A percentile compares a stretch with the other conserved stretches of the same genome.
These are phyloP conservation scores for Leishmania martiniquensis DNA, from an alignment of 208 protist genomes.

Conservation along the genomic window DNA sequence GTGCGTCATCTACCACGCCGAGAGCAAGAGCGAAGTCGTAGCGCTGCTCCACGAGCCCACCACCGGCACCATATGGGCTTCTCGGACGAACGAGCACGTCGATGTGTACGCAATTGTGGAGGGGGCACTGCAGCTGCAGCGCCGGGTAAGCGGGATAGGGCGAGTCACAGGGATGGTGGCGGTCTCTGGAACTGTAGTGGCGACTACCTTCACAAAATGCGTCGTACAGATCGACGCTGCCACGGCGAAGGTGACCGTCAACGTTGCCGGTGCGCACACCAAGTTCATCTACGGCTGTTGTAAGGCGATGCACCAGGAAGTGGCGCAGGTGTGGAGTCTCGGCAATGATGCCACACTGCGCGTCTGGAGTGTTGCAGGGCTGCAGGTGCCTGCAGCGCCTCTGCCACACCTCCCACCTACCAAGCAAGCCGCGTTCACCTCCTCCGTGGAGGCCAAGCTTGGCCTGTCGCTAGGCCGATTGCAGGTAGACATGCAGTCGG, in stretches of 20 bases:
- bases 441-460: background rate
- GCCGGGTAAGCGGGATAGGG: conserved; percentile 36
- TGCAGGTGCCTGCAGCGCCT: conserved; percentile 35
- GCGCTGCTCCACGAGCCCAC: conserved; percentile 55
- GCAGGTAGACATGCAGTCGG: conserved; percentile 23
- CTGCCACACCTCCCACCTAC: conserved; percentile 25
- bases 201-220: conserved; percentile 49
- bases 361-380: conserved; percentile 54
- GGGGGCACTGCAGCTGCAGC: conserved; percentile 21
- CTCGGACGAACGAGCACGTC: conserved; percentile 55
- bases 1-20: conserved; percentile 36
- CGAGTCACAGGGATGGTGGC: conserved; percentile 52
- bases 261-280: conserved; percentile 31
- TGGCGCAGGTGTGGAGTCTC: conserved; percentile 65
- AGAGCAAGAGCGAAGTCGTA: conserved; percentile 47
- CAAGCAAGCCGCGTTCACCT: conserved; percentile 35
- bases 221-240: conserved; percentile 49
- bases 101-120: conserved; percentile 54
- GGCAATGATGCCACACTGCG: conserved; percentile 47
- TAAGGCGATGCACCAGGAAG: conserved; percentile 49
- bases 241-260: conserved; percentile 35
- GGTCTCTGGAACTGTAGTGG: conserved; percentile 68
- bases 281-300: conserved; percentile 57
- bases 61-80: conserved; percentile 71
- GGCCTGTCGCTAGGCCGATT: conserved; percentile 28